Conservation (phyloP, 2,329 filamentous ascomycete genomes). For the Colletotrichum spinosum region DNA sequence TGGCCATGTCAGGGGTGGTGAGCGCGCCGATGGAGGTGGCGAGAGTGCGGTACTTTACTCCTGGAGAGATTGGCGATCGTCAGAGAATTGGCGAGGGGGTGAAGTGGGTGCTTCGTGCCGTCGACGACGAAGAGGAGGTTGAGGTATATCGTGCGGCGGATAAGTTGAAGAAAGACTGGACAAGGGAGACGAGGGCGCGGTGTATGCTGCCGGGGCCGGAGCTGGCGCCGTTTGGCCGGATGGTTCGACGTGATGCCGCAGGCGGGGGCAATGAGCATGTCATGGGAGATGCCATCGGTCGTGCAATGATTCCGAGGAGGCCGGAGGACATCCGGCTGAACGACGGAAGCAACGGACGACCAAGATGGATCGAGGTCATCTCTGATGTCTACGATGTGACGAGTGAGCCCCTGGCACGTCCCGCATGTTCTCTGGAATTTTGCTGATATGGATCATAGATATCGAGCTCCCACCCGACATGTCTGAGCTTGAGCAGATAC, state of each 20-base stretch:
- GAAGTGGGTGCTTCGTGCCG: not conserved
- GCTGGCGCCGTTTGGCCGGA: not conserved
- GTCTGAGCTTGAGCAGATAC: not conserved
- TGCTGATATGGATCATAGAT: not conserved
- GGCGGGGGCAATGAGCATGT: no score
- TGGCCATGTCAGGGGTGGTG: not conserved
- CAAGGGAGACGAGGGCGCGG: not conserved
- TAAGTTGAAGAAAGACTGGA: not conserved
- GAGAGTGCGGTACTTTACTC: not conserved
- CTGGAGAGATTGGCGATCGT: conserved; percentile 9
- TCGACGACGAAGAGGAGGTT: not conserved
- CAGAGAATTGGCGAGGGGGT: not conserved
- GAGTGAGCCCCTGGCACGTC: not conserved
- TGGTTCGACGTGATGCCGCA: not conserved
- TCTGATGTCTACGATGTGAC: conserved; percentile 1
- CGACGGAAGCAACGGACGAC: conserved; percentile 1
- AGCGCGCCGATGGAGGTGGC: not conserved
- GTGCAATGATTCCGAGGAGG: not conserved
- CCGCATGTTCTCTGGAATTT: no score
- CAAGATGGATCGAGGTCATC: not conserved
- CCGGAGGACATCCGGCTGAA: conserved; percentile 1
- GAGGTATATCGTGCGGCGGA: not conserved
- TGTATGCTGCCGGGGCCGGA: not conserved
- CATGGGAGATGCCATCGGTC: not conserved
- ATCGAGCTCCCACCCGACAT: not conserved